Base-by-base conservation (phyloP, 2,329 filamentous ascomycete genomes). In the Cytospora piceicola region DNA sequence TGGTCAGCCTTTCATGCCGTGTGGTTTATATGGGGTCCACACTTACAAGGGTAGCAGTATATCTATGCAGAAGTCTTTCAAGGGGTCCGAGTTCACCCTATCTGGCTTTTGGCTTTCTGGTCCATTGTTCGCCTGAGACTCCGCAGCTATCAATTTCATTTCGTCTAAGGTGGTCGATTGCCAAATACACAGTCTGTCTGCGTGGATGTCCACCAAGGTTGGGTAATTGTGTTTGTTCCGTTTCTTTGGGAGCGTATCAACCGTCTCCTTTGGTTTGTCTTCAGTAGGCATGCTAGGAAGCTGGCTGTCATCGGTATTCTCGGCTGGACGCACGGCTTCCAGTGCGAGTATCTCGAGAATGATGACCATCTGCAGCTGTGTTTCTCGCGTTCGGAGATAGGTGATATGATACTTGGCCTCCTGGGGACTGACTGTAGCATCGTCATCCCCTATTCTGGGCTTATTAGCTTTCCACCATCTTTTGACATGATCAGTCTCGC, bases 141-240 rank as follows among this genome's bases (percentile, higher is more conserved):
- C 83, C 54, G 82, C 81, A 20, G 83, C 71, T 17, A 84, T 72
- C 46, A 68, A 66, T 27, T 81, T 78, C 66, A 84, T 76, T 63
- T 87, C 84, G 69, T 90, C 85, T 27, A 87, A 78, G 42, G 88
- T 87, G 9, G 91, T 88, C 4, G 91, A 92, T 73, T 94, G 90
- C 91, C 91, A 94, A 67, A 95, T 95, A 71, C 90, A 92, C 29
- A 95, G 79, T 56, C 90, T 88, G 75, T 95, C 92, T 9, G 92
- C 85, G 60, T 93, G 85, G 0, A 93, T 81, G 72, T 94, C 91
- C 5, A 93, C 80, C 24, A 92, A 81, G 9, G 88, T 78, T 1
- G 83, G 82, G 8, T 92, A 78, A 70, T 93, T 88, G 69, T 90
- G 85, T 64, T 85, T 86, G 74, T 78, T 86, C 42, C 82, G 77